Evolutionary conservation across 2,329 filamentous ascomycete species (phyloP).

Genomic region (Nigrospora oryzae): DNA sequence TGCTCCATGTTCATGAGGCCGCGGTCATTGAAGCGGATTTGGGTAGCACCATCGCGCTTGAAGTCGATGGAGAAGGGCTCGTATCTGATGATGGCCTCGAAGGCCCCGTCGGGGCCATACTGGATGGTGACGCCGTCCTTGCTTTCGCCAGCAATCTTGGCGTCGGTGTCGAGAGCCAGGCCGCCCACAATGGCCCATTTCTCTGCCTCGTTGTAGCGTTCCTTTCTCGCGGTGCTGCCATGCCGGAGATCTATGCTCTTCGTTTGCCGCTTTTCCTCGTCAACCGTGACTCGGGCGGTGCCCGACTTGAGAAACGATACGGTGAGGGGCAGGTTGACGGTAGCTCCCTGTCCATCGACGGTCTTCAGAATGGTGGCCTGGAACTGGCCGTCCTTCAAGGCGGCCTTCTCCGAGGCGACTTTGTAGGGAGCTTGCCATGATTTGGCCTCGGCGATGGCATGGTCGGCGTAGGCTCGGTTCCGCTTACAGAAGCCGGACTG

Average conservation of each 20-base stretch:
- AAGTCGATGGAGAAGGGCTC: constrained; percentile 82
- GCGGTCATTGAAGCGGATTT: constrained; percentile 84
- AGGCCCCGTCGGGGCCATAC: constrained; percentile 68
- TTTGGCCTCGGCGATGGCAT: constrained; percentile 53
- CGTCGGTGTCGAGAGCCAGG: constrained; percentile 61
- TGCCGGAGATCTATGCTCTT: constrained; percentile 84
- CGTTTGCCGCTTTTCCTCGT: constrained; percentile 84
- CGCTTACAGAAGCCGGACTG: constrained; percentile 97
- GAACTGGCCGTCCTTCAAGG: constrained; percentile 72
- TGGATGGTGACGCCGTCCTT: constrained; percentile 63
- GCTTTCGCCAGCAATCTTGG: constrained; percentile 58
- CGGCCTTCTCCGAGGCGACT: constrained; percentile 62
- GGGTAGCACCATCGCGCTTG: constrained; percentile 69
- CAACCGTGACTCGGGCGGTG: constrained; percentile 76
- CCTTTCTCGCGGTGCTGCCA: constrained; percentile 75
- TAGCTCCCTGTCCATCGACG: constrained; percentile 54
- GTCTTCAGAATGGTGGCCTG: constrained; percentile 77
- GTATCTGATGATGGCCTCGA: constrained; percentile 77
- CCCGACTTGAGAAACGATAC: constrained; percentile 88
- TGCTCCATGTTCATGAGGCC: constrained; percentile 91
- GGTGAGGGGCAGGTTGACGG: constrained; percentile 71
- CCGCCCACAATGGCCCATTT: constrained; percentile 83
- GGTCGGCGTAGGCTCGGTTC: constrained; percentile 83
- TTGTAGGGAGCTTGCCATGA: constrained; percentile 76
- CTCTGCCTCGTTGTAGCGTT: constrained; percentile 87